Percentiles rank a stretch among this genome's conserved stretches.
phyloP scores from a whole-genome alignment of 208 protist species.

The Trichomonas tenax region DNA sequence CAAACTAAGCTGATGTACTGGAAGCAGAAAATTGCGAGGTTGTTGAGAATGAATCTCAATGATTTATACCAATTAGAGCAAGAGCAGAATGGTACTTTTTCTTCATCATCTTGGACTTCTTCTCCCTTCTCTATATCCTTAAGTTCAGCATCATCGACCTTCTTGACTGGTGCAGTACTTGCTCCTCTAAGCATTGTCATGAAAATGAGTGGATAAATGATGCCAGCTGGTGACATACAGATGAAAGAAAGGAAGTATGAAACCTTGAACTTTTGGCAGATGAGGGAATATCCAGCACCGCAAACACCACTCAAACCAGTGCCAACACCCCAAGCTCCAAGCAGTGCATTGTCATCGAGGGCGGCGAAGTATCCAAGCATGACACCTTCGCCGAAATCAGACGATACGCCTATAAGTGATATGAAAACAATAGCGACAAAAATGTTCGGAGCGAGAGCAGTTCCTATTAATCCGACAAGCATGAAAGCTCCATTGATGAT shows the following conservation, averaged over 20 bases:
- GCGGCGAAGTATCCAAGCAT: neutral
- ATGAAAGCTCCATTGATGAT: neutral
- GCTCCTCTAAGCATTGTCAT: neutral
- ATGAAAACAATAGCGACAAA: neutral
- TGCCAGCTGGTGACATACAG: neutral
- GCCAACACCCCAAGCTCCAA: neutral
- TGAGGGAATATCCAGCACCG: neutral
- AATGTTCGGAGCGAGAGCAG: neutral
- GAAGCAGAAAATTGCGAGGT: neutral
- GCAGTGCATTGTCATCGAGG: neutral
- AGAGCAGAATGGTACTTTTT: neutral
- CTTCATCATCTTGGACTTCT: neutral
- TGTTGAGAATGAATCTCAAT: neutral
- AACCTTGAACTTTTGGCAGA: neutral
- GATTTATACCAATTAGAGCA: neutral
- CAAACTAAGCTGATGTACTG: neutral
- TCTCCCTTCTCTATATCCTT: neutral
- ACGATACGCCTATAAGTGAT: neutral
- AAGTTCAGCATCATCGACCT: neutral
- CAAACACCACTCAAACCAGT: neutral
- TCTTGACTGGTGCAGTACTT: too few species aligned
- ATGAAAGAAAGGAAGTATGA: neutral
- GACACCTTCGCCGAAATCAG: neutral
- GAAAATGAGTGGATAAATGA: neutral
- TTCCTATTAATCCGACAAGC: neutral